Evolutionary conservation across 257 asterid species (phyloP), one percentile per base, ranked within the genome.

Genomic region (Solanum pennellii): DNA sequence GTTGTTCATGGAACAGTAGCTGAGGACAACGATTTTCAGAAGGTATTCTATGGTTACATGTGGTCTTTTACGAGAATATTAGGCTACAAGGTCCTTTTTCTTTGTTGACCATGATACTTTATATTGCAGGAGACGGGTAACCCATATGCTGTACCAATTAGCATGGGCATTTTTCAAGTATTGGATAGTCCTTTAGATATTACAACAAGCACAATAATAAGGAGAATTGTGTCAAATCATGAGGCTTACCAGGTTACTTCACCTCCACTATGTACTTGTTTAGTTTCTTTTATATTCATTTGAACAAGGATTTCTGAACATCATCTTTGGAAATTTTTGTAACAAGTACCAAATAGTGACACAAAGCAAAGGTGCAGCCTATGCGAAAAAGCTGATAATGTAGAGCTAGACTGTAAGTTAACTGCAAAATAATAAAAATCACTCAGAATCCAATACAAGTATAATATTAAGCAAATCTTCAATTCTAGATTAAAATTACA

Each of bases 101-200:
- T 74, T 86, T 59, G 83, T 89, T 87, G 66, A 72, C 49, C 86
- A 85, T 72, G 45, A 71, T 86, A 85, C 85, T 82, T 89, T 73
- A 29, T 73, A 75, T 87, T 90, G 85, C 89, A 94, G 98, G 98
- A 94, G 77, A 89, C 91, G 90, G 88, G 89, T 88, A 94, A 95
- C 88, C 98, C 97, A 23, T 96, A 94, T 88, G 93, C 92, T 87
- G 94, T 94, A 86, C 97, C 98, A 59, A 92, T 92, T 80, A 91
- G 93, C 91, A 66, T 93, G 92, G 97, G 94, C 69, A 94, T 96
- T 84, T 92, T 91, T 87, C 89, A 94, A 93, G 89, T 91, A 83
- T 88, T 95, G 89, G 98, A 95, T 80, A 95, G 98, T 90, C 98
- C 99, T 87, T 92, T 95, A 90, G 99, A 96, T 82, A 93, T 96